These are phyloP conservation scores for Bretschneidera sinensis DNA, from an alignment of 345 rosid species.

Conservation along the genomic window DNA sequence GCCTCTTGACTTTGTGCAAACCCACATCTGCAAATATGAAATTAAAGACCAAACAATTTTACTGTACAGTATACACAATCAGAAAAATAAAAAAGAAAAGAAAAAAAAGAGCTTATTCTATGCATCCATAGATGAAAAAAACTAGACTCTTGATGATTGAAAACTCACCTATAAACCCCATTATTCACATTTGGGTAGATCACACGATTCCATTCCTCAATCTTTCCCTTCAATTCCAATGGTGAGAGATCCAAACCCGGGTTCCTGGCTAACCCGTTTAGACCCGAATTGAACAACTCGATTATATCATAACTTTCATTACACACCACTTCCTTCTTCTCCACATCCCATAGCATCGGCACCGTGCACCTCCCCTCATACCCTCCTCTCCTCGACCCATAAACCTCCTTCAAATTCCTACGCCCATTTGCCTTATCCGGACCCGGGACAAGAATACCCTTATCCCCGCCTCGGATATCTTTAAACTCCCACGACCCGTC, in stretches of 20 bases:
- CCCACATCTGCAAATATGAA: constrained; percentile 72
- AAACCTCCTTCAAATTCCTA: constrained; percentile 71
- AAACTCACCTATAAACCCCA: constrained; percentile 81
- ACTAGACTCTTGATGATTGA: background rate
- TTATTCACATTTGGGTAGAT: constrained; percentile 76
- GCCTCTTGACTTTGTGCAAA: constrained; percentile 90
- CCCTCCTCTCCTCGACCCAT: constrained; percentile 50
- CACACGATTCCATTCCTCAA: constrained; percentile 65
- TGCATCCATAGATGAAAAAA: background rate
- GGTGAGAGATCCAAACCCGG: constrained; percentile 65
- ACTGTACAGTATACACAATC: too few species aligned
- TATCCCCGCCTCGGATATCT: constrained; percentile 15
- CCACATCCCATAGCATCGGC: constrained; percentile 79
- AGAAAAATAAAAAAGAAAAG: too few species aligned
- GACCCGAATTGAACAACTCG: constrained; percentile 60
- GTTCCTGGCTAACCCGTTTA: constrained; percentile 45
- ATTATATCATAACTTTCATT: constrained; percentile 84
- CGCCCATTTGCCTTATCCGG: constrained; percentile 51
- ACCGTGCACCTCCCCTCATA: constrained; percentile 70
- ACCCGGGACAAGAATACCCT: constrained; percentile 46
- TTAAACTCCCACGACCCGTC: constrained; percentile 86
- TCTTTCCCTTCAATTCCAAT: constrained; percentile 34
- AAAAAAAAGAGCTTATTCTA: too few species aligned
- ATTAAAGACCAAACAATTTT: too few species aligned
- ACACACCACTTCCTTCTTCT: constrained; percentile 56